Evolutionary conservation across 2,329 filamentous ascomycete species (phyloP).

Genomic region (Ceratocystis smalleyi): DNA sequence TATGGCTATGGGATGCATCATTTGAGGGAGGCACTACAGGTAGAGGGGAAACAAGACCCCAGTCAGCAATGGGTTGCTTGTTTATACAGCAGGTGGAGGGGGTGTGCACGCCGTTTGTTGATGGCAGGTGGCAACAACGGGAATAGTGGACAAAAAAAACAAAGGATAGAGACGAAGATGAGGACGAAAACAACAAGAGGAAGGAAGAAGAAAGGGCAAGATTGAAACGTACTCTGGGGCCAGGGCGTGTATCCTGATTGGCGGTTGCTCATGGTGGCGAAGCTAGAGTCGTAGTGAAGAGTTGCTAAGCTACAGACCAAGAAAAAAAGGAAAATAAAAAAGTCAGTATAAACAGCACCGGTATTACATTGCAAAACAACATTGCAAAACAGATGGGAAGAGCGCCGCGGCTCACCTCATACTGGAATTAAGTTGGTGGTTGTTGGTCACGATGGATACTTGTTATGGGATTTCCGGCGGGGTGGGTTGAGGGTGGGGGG

Average conservation of each 20-base stretch:
- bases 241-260: constrained; percentile 11
- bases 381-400: constrained; percentile 9
- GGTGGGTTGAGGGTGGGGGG: constrained; percentile 4
- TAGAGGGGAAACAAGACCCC: background rate
- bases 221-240: constrained; percentile 8
- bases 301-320: constrained; percentile 9
- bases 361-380: background rate
- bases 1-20: constrained; percentile 13
- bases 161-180: background rate
- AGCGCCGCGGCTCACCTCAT: constrained; percentile 16
- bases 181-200: background rate
- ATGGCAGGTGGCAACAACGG: background rate
- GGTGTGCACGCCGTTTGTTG: background rate
- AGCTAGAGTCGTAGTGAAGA: constrained; percentile 14
- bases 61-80: background rate
- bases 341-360: constrained; percentile 7
- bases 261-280: constrained; percentile 16
- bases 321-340: background rate
- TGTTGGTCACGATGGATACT: constrained; percentile 2
- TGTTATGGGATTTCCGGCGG: constrained; percentile 6
- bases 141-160: constrained; percentile 1
- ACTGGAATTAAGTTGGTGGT: constrained; percentile 10
- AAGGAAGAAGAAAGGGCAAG: background rate
- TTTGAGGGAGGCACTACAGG: constrained; percentile 9
- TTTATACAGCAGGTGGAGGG: background rate